A percentile compares a stretch with the other conserved stretches of the same genome.
These are phyloP conservation scores for Suillus lakei DNA, from an alignment of 768 basidiomycete genomes.

Conservation along the genomic window DNA sequence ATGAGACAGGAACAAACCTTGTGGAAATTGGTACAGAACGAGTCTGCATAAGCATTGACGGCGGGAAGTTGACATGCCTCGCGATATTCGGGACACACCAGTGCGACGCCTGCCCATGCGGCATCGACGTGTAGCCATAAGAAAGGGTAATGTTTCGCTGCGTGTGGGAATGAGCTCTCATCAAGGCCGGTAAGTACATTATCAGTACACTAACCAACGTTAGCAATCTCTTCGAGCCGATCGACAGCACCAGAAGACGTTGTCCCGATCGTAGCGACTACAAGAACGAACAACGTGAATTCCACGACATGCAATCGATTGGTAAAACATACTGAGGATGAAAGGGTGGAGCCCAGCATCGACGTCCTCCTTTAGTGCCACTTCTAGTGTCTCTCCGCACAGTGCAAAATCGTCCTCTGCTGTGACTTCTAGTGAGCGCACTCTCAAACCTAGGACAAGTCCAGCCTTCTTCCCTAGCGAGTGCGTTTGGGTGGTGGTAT, in stretches of 20 bases:
- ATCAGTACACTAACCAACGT: conserved; percentile 55
- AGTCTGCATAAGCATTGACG: conserved; percentile 79
- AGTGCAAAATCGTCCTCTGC: conserved; percentile 69
- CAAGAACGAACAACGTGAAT: neutral
- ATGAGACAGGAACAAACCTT: conserved; percentile 52
- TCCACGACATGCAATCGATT: neutral
- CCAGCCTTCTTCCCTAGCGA: conserved; percentile 83
- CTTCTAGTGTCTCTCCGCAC: conserved; percentile 60
- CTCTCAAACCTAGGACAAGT: conserved; percentile 76
- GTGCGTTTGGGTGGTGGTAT: conserved; percentile 91
- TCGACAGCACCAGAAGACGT: conserved; percentile 92
- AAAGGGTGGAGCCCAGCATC: conserved; percentile 73
- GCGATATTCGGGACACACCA: conserved; percentile 82
- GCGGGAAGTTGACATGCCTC: conserved; percentile 60
- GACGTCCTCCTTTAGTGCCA: conserved; percentile 69
- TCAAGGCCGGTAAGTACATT: neutral
- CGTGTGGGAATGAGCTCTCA: neutral
- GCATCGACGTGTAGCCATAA: conserved; percentile 90
- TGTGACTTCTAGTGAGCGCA: conserved; percentile 70
- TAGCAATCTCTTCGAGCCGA: conserved; percentile 70
- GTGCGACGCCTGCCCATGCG: conserved; percentile 87
- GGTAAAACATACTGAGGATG: conserved; percentile 60
- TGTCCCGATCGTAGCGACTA: conserved; percentile 91
- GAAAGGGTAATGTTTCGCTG: conserved; percentile 65
- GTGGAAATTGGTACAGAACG: conserved; percentile 91